Percentiles rank a stretch among this genome's conserved stretches.
phyloP scores from a whole-genome alignment of 805 yeast genomes.

The Metschnikowia matae region DNA sequence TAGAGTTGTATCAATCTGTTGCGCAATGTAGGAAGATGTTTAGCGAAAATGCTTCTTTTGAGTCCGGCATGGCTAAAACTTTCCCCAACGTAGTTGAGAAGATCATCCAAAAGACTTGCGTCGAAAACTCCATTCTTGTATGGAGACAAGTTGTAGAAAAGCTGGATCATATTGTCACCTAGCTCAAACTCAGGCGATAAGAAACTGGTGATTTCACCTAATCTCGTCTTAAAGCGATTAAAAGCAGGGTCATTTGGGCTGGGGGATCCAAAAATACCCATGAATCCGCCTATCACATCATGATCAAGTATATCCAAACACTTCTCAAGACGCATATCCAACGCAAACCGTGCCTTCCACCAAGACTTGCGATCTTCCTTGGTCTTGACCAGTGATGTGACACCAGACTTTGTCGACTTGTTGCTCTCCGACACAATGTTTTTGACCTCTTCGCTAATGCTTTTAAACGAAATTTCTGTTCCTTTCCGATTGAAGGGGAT shows the following conservation, averaged over 20 bases:
- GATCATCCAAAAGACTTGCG: constrained; percentile 8
- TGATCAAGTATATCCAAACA: constrained; percentile 57
- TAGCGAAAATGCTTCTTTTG: not conserved
- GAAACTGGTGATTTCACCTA: constrained; percentile 14
- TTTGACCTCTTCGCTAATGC: constrained; percentile 30
- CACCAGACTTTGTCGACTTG: constrained; percentile 49
- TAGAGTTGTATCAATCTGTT: not conserved
- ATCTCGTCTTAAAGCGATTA: constrained; percentile 18
- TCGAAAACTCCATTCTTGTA: constrained; percentile 3
- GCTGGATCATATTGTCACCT: constrained; percentile 12
- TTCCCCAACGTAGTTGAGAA: constrained; percentile 7
- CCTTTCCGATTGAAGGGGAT: constrained; percentile 57
- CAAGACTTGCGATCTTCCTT: constrained; percentile 61
- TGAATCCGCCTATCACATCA: constrained; percentile 76
- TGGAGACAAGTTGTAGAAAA: constrained; percentile 18
- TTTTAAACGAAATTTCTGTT: constrained; percentile 38
- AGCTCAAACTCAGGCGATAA: constrained; percentile 13
- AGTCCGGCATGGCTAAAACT: not conserved
- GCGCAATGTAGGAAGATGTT: not conserved
- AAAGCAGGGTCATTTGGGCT: constrained; percentile 20
- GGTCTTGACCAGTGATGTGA: constrained; percentile 50
- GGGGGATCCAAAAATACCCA: constrained; percentile 50
- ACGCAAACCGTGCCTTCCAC: constrained; percentile 68
- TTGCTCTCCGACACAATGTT: constrained; percentile 60
- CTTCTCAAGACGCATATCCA: constrained; percentile 54